A percentile compares a stretch with the other conserved stretches of the same genome.
phyloP scores from a whole-genome alignment of 208 protist genomes.

The Balamuthia mandrillaris region DNA sequence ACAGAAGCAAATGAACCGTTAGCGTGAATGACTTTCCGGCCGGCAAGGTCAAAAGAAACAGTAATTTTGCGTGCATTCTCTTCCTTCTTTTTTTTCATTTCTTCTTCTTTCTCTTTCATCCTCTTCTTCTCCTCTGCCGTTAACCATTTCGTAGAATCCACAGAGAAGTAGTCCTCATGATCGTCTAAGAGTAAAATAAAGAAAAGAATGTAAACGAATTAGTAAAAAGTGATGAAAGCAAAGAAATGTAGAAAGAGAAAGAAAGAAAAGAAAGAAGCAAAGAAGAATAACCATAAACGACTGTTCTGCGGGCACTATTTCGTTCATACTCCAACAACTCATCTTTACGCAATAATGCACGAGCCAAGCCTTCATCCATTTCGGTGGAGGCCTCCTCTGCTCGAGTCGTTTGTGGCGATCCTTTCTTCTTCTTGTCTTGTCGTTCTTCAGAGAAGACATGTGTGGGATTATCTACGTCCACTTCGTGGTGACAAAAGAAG shows the following conservation, averaged over 20 bases:
- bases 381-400: not conserved
- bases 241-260: too few relatives aligned
- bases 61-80: not conserved
- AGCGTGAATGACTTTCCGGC: not conserved
- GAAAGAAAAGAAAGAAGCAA: not conserved
- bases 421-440: not conserved
- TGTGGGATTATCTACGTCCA: slow-evolving; percentile 4
- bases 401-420: not conserved
- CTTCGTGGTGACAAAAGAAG: not conserved
- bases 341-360: slow-evolving; percentile 4
- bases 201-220: not conserved
- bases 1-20: too few relatives aligned
- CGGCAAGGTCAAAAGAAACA: slow-evolving; percentile 30
- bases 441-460: not conserved
- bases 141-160: slow-evolving; percentile 8
- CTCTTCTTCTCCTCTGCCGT: slow-evolving; percentile 10
- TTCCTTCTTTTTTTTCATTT: not conserved
- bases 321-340: slow-evolving; percentile 20
- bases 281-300: not conserved
- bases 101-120: slow-evolving; percentile 32
- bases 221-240: too few relatives aligned
- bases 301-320: slow-evolving; percentile 1
- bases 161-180: slow-evolving; percentile 28
- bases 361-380: not conserved
- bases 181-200: not conserved